Conservation (phyloP, 768 basidiomycete species). For the Trametes punicea region DNA sequence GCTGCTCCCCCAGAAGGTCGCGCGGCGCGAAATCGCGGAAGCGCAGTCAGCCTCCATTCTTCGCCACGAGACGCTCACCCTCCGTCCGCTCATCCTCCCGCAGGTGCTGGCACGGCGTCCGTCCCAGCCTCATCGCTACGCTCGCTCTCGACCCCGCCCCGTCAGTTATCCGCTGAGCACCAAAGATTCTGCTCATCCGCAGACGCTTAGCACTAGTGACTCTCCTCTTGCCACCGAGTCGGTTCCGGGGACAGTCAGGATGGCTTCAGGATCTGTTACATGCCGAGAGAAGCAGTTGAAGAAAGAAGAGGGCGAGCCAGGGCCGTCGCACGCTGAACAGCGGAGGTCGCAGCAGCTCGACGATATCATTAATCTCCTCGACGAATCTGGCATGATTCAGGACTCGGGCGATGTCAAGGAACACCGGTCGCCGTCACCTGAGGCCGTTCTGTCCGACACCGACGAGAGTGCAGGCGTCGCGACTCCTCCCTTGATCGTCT, state of each 20-base stretch:
- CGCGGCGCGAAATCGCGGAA: conserved; percentile 9
- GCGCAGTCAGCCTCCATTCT: conserved; percentile 10
- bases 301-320: not conserved
- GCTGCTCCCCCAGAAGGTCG: conserved; percentile 26
- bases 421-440: not conserved
- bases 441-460: not conserved
- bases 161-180: not conserved
- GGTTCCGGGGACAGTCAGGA: not conserved
- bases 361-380: conserved; percentile 15
- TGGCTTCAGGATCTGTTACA: not conserved
- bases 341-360: conserved; percentile 10
- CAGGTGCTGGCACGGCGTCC: conserved; percentile 12
- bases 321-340: not conserved
- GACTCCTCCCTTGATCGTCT: conserved; percentile 3
- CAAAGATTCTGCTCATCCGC: not conserved
- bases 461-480: conserved; percentile 2
- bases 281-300: not conserved
- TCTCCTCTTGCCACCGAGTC: not conserved
- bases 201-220: not conserved
- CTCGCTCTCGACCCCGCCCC: not conserved
- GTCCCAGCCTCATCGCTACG: not conserved
- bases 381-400: conserved; percentile 6
- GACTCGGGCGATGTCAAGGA: not conserved
- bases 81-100: conserved; percentile 17
- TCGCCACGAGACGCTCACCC: not conserved